Evolutionary conservation across 2,329 filamentous ascomycete species (phyloP), one percentile per base, ranked within the genome.

Genomic region (Penicillium sumatraense): DNA sequence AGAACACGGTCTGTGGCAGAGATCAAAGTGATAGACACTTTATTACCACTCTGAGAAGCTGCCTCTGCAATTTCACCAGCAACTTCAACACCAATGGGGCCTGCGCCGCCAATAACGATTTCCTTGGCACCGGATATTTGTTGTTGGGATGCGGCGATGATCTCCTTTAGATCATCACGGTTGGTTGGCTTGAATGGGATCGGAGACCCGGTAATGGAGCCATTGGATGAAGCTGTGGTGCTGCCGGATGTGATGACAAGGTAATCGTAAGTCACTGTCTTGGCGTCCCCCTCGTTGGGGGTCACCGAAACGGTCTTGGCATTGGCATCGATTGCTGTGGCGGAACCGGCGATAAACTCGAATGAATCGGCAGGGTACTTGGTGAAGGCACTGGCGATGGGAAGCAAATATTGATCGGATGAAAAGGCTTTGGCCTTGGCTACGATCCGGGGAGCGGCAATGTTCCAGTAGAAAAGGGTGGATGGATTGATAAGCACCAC

Each of bases 241-340:
- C 79, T 79, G 7, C 83, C 83, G 1, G 82, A 83, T 8, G 83
- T 82, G 54, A 86, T 79, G 46, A 86, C 72, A 2, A 86, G 73
- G n/a, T 81, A 79, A 60, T 84, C 78, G 65, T 82, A 86, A 2
- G 71, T 52, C 10, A 85, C 58, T 4, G 61, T 20, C 44, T 56
- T 45, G 40, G 54, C n/a, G 45, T 57, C 26, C 61, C 65, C 44
- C 65, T 68, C 18, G 65, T 67, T 63, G 16, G 71, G 75, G 46
- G 68, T 71, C 60, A 83, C 73, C 3, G 73, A 69, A 6, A 86
- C 74, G 1, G 68, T 78, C 26, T 81, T 77, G 18, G 60, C 63
- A 2, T 69, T 59, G 1, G 72, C 67, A 50, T 84, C 76, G 16
- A 86, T 69, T 0, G 70, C 70, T 2, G 75, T 82, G 11, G 78